These are phyloP conservation scores for Fusarium sp. DNA, from an alignment of 2,329 filamentous ascomycete genomes.

Conservation along the genomic window DNA sequence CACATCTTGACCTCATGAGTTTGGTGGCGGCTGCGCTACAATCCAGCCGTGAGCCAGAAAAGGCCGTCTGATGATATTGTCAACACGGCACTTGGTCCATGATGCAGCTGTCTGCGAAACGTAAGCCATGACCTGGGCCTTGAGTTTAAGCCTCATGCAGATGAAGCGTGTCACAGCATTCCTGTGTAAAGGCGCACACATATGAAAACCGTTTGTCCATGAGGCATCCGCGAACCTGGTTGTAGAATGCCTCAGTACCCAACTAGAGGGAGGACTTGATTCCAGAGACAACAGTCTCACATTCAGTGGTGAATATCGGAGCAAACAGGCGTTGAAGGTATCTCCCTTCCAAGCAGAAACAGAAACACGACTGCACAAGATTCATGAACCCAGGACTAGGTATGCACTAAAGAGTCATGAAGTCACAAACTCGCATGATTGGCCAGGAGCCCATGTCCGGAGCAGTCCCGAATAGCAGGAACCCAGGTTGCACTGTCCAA, in stretches of 20 bases:
- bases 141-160: constrained; percentile 26
- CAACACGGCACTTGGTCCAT: constrained; percentile 13
- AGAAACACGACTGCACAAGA: constrained; percentile 15
- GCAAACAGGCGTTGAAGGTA: not conserved
- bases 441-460: constrained; percentile 2
- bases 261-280: not conserved
- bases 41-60: constrained; percentile 8
- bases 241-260: not conserved
- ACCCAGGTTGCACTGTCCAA: constrained; percentile 22
- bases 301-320: constrained; percentile 2
- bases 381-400: constrained; percentile 21
- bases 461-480: constrained; percentile 33
- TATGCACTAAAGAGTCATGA: constrained; percentile 19
- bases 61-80: not conserved
- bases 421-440: not conserved
- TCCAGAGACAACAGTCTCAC: constrained; percentile 12
- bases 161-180: constrained; percentile 29
- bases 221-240: constrained; percentile 14
- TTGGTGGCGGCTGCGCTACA: constrained; percentile 10
- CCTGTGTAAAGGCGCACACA: not conserved
- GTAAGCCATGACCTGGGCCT: constrained; percentile 18
- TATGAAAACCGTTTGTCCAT: constrained; percentile 23
- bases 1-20: not conserved
- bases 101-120: constrained; percentile 12
- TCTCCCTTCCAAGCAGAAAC: not conserved